Percentiles rank a stretch among this genome's conserved stretches.
phyloP scores from a whole-genome alignment of 768 basidiomycete species.

The Leccinum ochraceum region DNA sequence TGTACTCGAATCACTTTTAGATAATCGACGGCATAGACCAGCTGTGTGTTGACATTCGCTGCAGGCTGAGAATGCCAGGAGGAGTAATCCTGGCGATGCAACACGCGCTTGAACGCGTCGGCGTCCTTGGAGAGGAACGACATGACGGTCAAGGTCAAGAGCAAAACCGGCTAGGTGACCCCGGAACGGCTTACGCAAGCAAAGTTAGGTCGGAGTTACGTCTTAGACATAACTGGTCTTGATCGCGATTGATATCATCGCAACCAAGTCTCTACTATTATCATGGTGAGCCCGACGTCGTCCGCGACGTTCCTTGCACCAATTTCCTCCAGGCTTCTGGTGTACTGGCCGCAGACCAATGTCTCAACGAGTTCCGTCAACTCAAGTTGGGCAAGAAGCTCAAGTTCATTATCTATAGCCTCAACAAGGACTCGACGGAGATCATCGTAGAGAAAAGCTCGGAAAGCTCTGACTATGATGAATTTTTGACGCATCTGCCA shows the following conservation, averaged over 20 bases:
- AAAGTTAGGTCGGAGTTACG: constrained; percentile 28
- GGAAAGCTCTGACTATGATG: constrained; percentile 54
- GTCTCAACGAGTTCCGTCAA: constrained; percentile 31
- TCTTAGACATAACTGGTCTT: constrained; percentile 1
- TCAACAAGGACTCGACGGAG: constrained; percentile 60
- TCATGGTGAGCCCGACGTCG: constrained; percentile 31
- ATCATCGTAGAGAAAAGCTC: constrained; percentile 77
- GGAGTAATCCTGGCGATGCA: constrained; percentile 65
- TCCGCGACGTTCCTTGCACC: not conserved
- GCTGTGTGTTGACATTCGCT: constrained; percentile 84
- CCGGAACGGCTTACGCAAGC: constrained; percentile 23
- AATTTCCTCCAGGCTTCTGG: constrained; percentile 28
- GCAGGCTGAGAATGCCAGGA: constrained; percentile 90
- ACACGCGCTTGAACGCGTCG: constrained; percentile 65
- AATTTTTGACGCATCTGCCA: constrained; percentile 74
- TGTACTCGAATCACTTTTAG: constrained; percentile 57
- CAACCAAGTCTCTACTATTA: constrained; percentile 23
- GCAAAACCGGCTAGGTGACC: not conserved
- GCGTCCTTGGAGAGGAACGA: constrained; percentile 68
- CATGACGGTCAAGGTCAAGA: constrained; percentile 43
- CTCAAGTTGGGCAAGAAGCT: constrained; percentile 47
- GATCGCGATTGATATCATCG: constrained; percentile 29
- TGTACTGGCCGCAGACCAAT: constrained; percentile 53
- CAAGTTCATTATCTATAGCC: constrained; percentile 85
- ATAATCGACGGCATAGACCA: constrained; percentile 80